phyloP scores from a whole-genome alignment of 495 filamentous ascomycete species.

The Elaphomyces granulatus region DNA sequence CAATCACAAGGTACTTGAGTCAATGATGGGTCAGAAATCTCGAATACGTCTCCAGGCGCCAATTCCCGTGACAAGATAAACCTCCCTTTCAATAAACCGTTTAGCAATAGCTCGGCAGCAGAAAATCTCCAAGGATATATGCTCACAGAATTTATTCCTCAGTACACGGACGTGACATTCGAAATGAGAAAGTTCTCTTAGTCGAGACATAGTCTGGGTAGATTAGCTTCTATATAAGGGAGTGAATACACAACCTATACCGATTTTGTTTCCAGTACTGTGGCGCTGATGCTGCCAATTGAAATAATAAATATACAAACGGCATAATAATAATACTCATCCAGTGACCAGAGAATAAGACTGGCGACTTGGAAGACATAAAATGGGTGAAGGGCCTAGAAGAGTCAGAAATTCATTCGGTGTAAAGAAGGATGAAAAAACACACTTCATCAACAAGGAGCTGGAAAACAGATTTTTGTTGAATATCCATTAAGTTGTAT shows the following conservation, averaged over 20 bases:
- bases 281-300: constrained; percentile 75
- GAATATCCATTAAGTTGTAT: constrained; percentile 74
- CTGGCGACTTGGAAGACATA: constrained; percentile 97
- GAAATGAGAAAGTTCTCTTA: constrained; percentile 86
- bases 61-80: constrained; percentile 74
- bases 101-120: background rate
- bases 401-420: background rate
- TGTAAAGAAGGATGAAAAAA: constrained; percentile 3
- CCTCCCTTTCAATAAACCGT: constrained; percentile 43
- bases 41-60: constrained; percentile 93
- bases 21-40: constrained; percentile 90
- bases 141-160: constrained; percentile 83
- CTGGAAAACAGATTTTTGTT: constrained; percentile 68
- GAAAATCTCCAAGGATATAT: background rate
- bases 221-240: constrained; percentile 2
- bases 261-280: constrained; percentile 76
- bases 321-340: constrained; percentile 97
- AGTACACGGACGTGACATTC: constrained; percentile 90
- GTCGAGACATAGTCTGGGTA: constrained; percentile 65
- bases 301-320: constrained; percentile 93
- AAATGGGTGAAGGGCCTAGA: constrained; percentile 85
- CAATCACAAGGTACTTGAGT: constrained; percentile 91
- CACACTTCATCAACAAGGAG: constrained; percentile 80
- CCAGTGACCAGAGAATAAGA: constrained; percentile 84
- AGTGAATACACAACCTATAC: constrained; percentile 27